Conservation (phyloP, 2,329 filamentous ascomycete genomes). For the Xylariaceae sp. region DNA sequence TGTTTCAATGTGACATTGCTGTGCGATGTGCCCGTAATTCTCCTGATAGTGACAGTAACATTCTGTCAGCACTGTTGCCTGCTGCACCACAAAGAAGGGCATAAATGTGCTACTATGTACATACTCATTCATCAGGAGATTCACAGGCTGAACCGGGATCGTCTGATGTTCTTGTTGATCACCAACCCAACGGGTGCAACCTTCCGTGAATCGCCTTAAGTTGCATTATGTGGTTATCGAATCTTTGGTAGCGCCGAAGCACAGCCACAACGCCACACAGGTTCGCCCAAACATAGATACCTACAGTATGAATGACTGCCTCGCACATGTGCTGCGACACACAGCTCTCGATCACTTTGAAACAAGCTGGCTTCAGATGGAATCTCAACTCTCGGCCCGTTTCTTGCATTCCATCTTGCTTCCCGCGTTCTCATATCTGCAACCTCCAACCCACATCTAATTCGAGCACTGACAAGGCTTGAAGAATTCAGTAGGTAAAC, state of each 20-base stretch:
- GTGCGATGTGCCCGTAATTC: no score
- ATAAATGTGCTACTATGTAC: no score
- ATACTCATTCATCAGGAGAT: background rate
- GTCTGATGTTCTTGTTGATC: background rate
- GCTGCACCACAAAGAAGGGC: background rate
- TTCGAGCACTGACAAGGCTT: background rate
- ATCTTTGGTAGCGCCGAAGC: background rate
- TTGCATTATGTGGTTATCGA: no score
- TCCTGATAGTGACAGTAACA: no score
- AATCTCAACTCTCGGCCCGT: background rate
- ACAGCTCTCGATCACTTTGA: background rate
- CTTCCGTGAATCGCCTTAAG: no score
- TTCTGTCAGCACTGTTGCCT: background rate
- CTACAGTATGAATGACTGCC: background rate
- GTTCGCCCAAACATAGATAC: background rate
- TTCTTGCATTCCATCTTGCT: background rate
- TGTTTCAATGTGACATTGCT: no score
- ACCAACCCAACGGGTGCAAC: no score
- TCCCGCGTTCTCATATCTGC: background rate
- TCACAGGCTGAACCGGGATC: background rate
- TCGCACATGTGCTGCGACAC: background rate
- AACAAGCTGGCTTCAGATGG: background rate
- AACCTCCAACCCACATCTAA: background rate
- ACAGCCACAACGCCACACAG: conserved; percentile 6
- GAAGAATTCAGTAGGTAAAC: background rate